Evolutionary conservation across 208 protist species (phyloP).

Genomic region (Crithidia acanthocephali): DNA sequence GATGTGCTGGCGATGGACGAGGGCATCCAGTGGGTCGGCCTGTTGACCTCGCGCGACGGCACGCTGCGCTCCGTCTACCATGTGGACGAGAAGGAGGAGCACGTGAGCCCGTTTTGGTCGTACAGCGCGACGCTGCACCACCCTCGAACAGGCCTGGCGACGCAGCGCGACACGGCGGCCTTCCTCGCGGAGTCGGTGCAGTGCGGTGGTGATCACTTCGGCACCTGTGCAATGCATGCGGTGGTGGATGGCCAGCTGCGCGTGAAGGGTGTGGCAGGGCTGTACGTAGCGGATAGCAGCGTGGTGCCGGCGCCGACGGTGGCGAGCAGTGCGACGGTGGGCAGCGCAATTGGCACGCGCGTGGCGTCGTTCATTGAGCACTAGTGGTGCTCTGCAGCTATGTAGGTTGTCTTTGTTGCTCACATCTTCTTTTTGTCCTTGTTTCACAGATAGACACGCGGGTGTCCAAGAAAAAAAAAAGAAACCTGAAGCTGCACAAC

Average conservation of each 20-base stretch:
- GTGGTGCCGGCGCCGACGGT: conserved; percentile 77
- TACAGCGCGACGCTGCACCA: conserved; percentile 47
- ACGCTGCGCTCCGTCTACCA: conserved; percentile 53
- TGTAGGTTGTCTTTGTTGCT: background rate
- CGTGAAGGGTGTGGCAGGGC: conserved; percentile 59
- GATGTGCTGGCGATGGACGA: conserved; percentile 79
- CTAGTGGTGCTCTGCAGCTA: background rate
- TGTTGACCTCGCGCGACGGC: conserved; percentile 44
- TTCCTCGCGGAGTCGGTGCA: conserved; percentile 60
- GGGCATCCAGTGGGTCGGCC: conserved; percentile 74
- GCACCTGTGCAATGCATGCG: conserved; percentile 73
- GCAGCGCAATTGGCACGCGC: conserved; percentile 58
- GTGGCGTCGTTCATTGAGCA: conserved; percentile 44
- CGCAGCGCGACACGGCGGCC: conserved; percentile 53
- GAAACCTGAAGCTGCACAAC: background rate
- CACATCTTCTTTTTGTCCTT: background rate
- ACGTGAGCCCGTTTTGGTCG: conserved; percentile 57
- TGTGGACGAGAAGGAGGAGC: conserved; percentile 30
- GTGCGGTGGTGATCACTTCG: conserved; percentile 53
- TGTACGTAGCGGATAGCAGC: conserved; percentile 70
- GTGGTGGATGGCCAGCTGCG: conserved; percentile 61
- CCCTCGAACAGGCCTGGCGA: conserved; percentile 43
- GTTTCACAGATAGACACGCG: background rate
- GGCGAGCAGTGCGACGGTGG: conserved; percentile 59
- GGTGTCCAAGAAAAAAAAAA: background rate